Evolutionary conservation across 768 basidiomycete species (phyloP).

Genomic region (Termitomyces eurrhizus): DNA sequence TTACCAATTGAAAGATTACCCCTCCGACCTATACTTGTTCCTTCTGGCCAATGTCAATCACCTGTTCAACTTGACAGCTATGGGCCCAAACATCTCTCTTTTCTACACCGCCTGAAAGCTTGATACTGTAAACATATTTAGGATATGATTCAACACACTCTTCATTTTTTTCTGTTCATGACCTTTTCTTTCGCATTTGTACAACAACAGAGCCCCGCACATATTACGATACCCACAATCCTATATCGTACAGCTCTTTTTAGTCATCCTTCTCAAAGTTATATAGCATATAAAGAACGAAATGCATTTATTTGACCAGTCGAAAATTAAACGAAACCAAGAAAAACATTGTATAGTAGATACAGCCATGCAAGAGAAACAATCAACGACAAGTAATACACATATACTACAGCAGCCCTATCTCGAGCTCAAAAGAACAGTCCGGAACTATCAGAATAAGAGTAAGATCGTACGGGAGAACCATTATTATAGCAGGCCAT

Average conservation of each 20-base stretch:
- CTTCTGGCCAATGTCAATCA: conserved; percentile 12
- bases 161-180: not conserved
- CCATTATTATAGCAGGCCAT: conserved; percentile 40
- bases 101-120: conserved; percentile 31
- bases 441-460: conserved; percentile 8
- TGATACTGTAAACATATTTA: conserved; percentile 11
- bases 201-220: conserved; percentile 14
- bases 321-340: not conserved
- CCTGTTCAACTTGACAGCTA: conserved; percentile 10
- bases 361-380: conserved; percentile 14
- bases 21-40: conserved; percentile 11
- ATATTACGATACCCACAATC: conserved; percentile 17
- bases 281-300: not conserved
- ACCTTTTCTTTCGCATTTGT: conserved; percentile 10
- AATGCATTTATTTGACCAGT: conserved; percentile 2
- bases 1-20: conserved; percentile 5
- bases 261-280: conserved; percentile 1
- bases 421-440: not conserved
- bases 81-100: conserved; percentile 29
- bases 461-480: conserved; percentile 6
- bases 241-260: conserved; percentile 13
- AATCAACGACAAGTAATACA: conserved; percentile 12
- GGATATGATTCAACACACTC: conserved; percentile 2
- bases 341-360: conserved; percentile 9
- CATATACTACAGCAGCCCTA: conserved; percentile 12